Evolutionary conservation across 176 grass and related monocot genomes (phyloP).

Genomic region (Pharus latifolius): DNA sequence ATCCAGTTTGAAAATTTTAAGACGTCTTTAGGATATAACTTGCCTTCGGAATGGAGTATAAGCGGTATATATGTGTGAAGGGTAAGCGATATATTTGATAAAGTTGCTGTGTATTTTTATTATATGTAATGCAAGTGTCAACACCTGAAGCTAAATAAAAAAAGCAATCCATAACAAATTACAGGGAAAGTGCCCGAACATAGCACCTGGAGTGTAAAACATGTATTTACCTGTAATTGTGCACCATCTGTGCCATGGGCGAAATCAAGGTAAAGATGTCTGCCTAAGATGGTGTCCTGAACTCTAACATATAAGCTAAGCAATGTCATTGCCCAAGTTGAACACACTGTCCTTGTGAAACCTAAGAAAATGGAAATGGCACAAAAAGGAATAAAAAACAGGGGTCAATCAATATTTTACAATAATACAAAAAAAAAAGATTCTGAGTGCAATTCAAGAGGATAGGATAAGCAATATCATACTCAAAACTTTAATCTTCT

Average conservation of each 20-base stretch:
- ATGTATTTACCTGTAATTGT: slow-evolving; percentile 28
- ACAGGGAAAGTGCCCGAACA: not conserved
- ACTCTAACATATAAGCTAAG: slow-evolving; percentile 94
- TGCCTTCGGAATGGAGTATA: too few species aligned
- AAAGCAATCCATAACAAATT: not conserved
- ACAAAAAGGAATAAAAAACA: not conserved
- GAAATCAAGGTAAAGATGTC: slow-evolving; percentile 91
- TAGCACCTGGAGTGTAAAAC: not conserved
- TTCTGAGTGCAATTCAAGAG: not conserved
- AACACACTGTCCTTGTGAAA: slow-evolving; percentile 76
- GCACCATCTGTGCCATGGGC: slow-evolving; percentile 46
- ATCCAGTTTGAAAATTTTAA: too few species aligned
- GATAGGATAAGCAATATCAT: slow-evolving; percentile 8
- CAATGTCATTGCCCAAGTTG: slow-evolving; percentile 83
- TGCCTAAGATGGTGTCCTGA: slow-evolving; percentile 93
- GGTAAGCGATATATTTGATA: too few species aligned
- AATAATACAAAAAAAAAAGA: not conserved
- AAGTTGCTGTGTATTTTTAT: too few species aligned
- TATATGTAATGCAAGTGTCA: not conserved
- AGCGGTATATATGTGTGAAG: too few species aligned
- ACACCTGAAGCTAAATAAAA: not conserved
- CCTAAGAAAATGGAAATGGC: slow-evolving; percentile 28
- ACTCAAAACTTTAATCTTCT: slow-evolving; percentile 83
- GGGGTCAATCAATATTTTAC: not conserved
- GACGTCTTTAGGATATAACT: too few species aligned